Percentiles rank a stretch among this genome's conserved stretches.
Conservation (phyloP, 2,329 filamentous ascomycete species). For the Diplodia seriata region DNA sequence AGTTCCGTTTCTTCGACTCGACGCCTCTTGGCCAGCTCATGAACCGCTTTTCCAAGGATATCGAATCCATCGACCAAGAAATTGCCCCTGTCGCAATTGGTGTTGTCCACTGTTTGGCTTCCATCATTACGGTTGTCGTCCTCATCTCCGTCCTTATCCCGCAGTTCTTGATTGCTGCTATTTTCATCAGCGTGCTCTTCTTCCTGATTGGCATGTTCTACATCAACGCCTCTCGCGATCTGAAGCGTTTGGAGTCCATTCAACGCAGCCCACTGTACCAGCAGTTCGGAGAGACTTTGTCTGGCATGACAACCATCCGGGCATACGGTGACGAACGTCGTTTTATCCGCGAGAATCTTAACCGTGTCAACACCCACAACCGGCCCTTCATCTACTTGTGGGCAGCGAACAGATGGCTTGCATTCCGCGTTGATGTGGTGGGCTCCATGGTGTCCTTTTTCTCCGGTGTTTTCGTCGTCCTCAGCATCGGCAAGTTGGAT, state of each 20-base stretch:
- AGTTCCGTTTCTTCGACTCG: conserved; percentile 97
- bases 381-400: conserved; percentile 95
- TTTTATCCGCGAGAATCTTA: conserved; percentile 90
- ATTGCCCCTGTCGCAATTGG: conserved; percentile 90
- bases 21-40: conserved; percentile 95
- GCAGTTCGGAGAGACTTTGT: conserved; percentile 95
- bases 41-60: conserved; percentile 98
- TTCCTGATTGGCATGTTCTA: conserved; percentile 86
- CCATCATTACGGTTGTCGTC: conserved; percentile 82
- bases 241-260: conserved; percentile 93
- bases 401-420: conserved; percentile 96
- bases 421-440: conserved; percentile 87
- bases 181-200: conserved; percentile 85
- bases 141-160: conserved; percentile 90
- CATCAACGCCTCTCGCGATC: conserved; percentile 87
- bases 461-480: conserved; percentile 86
- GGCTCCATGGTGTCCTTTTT: conserved; percentile 94
- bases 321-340: conserved; percentile 93
- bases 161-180: conserved; percentile 82
- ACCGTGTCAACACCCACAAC: conserved; percentile 86
- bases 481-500: conserved; percentile 82
- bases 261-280: conserved; percentile 95
- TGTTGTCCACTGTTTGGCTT: conserved; percentile 69
- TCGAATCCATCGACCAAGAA: conserved; percentile 94
- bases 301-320: conserved; percentile 93